Conservation (phyloP, 2,329 filamentous ascomycete genomes). For the Sordariomycetes sp. region DNA sequence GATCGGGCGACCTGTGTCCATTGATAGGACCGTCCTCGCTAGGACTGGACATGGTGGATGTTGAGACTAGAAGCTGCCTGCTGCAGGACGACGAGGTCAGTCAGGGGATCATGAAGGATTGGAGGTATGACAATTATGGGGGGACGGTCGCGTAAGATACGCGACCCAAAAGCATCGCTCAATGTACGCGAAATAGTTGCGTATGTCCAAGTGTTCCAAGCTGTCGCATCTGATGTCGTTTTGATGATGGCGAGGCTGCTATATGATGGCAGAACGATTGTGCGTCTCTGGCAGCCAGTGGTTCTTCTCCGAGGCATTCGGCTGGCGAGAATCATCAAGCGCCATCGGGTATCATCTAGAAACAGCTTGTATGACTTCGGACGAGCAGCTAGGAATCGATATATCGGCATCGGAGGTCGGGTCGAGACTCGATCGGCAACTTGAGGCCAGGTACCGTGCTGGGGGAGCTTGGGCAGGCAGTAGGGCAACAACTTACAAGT, state of each 20-base stretch:
- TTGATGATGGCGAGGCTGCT: constrained; percentile 41
- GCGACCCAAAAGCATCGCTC: constrained; percentile 18
- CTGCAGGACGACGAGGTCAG: constrained; percentile 26
- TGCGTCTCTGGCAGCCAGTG: constrained; percentile 13
- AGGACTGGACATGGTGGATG: constrained; percentile 54
- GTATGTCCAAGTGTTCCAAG: constrained; percentile 21
- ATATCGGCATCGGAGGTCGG: constrained; percentile 22
- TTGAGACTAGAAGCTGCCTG: constrained; percentile 51
- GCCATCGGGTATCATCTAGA: constrained; percentile 25
- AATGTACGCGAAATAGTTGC: constrained; percentile 8
- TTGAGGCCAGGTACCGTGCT: constrained; percentile 22
- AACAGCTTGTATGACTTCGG: constrained; percentile 12
- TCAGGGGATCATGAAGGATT: constrained; percentile 12
- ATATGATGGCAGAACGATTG: constrained; percentile 35
- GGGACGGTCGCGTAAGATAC: not conserved
- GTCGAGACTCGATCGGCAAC: constrained; percentile 25
- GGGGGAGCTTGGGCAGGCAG: constrained; percentile 14
- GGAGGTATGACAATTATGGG: not conserved
- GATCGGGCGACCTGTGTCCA: constrained; percentile 52
- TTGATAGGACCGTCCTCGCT: constrained; percentile 55
- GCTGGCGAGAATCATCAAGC: constrained; percentile 21
- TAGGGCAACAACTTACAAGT: constrained; percentile 35
- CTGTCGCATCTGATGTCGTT: constrained; percentile 34
- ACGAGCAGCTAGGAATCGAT: constrained; percentile 16
- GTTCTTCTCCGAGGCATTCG: constrained; percentile 11